phyloP scores from a whole-genome alignment of 2,329 filamentous ascomycete species.

The Sporothrix globosa region DNA sequence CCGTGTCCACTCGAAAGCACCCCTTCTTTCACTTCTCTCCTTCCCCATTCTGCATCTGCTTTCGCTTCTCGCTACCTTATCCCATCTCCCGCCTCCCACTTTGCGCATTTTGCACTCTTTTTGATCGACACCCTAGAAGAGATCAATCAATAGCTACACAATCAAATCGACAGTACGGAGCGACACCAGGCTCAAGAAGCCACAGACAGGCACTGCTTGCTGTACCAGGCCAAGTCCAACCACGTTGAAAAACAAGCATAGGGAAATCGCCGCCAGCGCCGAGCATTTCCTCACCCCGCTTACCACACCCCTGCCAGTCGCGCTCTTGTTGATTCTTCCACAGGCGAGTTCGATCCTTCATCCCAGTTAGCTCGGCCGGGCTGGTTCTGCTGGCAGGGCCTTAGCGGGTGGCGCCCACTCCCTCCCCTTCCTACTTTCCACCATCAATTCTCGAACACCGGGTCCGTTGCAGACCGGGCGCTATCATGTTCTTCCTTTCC shows the following conservation, averaged over 20 bases:
- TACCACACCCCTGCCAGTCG: background rate
- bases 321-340: background rate
- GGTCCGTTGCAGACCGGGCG: constrained; percentile 20
- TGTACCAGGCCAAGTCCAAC: constrained; percentile 20
- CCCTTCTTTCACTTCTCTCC: background rate
- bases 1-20: background rate
- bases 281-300: constrained; percentile 7
- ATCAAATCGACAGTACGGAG: constrained; percentile 1
- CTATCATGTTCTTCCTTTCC: constrained; percentile 9
- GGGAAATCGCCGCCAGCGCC: constrained; percentile 9
- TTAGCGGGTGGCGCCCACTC: background rate
- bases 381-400: constrained; percentile 13
- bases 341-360: constrained; percentile 17
- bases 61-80: background rate
- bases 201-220: constrained; percentile 18
- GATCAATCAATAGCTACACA: constrained; percentile 12
- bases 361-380: constrained; percentile 25
- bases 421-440: constrained; percentile 23
- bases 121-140: constrained; percentile 27
- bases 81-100: background rate
- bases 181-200: background rate
- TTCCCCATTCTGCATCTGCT: background rate
- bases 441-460: constrained; percentile 20
- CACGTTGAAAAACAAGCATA: constrained; percentile 23
- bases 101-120: constrained; percentile 11